phyloP scores from a whole-genome alignment of 1,139 yeast genomes.

The Lodderomyces jiufengensis region DNA sequence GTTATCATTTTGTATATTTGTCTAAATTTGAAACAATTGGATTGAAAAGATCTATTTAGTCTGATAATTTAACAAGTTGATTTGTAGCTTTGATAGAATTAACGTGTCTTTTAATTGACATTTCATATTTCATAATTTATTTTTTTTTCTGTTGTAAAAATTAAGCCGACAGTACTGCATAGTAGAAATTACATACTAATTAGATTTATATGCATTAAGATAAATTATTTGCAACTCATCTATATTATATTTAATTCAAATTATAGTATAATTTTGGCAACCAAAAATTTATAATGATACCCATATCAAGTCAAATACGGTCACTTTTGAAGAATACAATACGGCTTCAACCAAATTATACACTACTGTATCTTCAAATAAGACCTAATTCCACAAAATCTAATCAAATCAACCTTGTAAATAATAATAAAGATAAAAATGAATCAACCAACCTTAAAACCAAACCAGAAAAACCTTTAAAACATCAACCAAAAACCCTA shows the following conservation, averaged over 20 bases:
- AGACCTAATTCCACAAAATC: too few species aligned
- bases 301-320: neutral
- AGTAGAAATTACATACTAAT: too few species aligned
- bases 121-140: neutral
- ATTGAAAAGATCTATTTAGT: neutral
- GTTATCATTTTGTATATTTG: slow-evolving; percentile 54
- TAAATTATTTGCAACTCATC: too few species aligned
- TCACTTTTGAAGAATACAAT: neutral
- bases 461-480: slow-evolving; percentile 11
- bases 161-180: too few species aligned
- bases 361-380: neutral
- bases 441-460: neutral
- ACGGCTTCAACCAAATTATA: neutral
- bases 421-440: neutral
- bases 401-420: too few species aligned
- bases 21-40: neutral
- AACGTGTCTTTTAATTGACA: neutral
- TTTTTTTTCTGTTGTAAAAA: too few species aligned
- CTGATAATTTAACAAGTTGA: too few species aligned
- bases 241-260: too few species aligned
- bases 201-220: neutral
- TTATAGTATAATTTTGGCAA: too few species aligned
- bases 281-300: too few species aligned
- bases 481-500: slow-evolving; percentile 14
- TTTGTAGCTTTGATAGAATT: too few species aligned